These are phyloP conservation scores for Babjeviella inositovora DNA, from an alignment of 805 yeast species.

Conservation along the genomic window DNA sequence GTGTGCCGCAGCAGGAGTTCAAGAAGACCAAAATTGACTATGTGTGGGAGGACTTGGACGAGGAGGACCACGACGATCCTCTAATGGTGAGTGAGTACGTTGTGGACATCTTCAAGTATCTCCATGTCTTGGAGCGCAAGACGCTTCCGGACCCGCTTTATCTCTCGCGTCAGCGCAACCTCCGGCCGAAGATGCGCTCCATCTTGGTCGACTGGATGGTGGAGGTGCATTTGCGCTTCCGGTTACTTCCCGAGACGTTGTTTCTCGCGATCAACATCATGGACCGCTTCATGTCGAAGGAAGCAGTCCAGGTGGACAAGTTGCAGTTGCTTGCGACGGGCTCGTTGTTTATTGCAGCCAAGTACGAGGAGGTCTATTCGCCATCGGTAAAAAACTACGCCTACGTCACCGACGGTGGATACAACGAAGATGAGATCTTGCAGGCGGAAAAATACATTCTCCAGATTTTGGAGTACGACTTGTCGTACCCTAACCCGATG, in stretches of 20 bases:
- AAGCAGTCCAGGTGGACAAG: slow-evolving; percentile 60
- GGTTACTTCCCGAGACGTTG: slow-evolving; percentile 74
- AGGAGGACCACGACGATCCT: slow-evolving; percentile 53
- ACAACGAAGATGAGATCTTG: slow-evolving; percentile 64
- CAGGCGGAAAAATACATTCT: slow-evolving; percentile 72
- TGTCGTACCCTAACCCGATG: slow-evolving; percentile 81
- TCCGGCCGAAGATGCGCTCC: slow-evolving; percentile 73
- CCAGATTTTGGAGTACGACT: slow-evolving; percentile 54
- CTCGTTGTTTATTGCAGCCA: slow-evolving; percentile 77
- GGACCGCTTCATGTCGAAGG: slow-evolving; percentile 74
- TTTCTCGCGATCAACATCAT: slow-evolving; percentile 70
- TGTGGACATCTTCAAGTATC: slow-evolving; percentile 67
- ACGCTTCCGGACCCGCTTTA: slow-evolving; percentile 64
- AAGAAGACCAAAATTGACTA: slow-evolving; percentile 24
- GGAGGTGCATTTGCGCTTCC: slow-evolving; percentile 73
- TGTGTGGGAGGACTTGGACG: slow-evolving; percentile 62
- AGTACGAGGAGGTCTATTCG: slow-evolving; percentile 81
- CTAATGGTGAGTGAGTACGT: slow-evolving; percentile 89
- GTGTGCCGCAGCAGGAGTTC: slow-evolving; percentile 10
- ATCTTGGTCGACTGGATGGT: slow-evolving; percentile 90
- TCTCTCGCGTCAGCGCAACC: slow-evolving; percentile 41
- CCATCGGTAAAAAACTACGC: slow-evolving; percentile 81
- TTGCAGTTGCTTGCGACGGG: slow-evolving; percentile 80
- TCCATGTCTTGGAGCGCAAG: slow-evolving; percentile 54
- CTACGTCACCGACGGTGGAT: slow-evolving; percentile 77